These are phyloP conservation scores for Chrysanthemum makinoi DNA, from an alignment of 129 eudicot genomes.

Conservation along the genomic window DNA sequence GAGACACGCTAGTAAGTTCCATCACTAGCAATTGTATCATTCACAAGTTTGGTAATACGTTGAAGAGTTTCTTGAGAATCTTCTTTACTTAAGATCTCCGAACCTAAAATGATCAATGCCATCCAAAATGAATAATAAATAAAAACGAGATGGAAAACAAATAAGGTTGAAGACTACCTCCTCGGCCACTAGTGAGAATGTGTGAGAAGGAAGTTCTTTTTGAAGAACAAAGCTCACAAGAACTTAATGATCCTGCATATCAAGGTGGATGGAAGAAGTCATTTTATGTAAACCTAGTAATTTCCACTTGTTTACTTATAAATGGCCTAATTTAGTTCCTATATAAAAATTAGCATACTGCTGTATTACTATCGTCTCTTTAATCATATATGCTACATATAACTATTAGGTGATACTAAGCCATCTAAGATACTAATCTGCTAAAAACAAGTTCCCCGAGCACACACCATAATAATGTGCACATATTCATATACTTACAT, in stretches of 20 bases:
- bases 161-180: slow-evolving; percentile 56
- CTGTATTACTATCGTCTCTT: too few species aligned
- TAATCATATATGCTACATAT: too few species aligned
- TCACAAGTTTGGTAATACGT: slow-evolving; percentile 77
- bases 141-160: background rate
- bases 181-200: slow-evolving; percentile 92
- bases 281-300: background rate
- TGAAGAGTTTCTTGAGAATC: slow-evolving; percentile 72
- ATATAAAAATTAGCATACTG: background rate
- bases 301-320: background rate
- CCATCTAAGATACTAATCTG: too few species aligned
- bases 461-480: too few species aligned
- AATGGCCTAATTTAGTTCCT: background rate
- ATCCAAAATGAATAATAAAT: slow-evolving; percentile 10
- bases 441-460: too few species aligned
- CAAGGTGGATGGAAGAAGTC: slow-evolving; percentile 6
- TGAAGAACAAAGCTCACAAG: slow-evolving; percentile 78
- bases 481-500: too few species aligned
- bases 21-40: slow-evolving; percentile 75
- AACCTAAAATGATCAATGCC: slow-evolving; percentile 53
- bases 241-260: slow-evolving; percentile 63
- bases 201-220: slow-evolving; percentile 60
- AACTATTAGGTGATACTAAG: too few species aligned
- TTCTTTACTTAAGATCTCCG: slow-evolving; percentile 75
- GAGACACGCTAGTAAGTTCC: slow-evolving; percentile 38